Percentiles rank a stretch among this genome's conserved stretches.
These are phyloP conservation scores for Glycyrrhiza uralensis DNA, from an alignment of 306 rosid species.

Conservation along the genomic window DNA sequence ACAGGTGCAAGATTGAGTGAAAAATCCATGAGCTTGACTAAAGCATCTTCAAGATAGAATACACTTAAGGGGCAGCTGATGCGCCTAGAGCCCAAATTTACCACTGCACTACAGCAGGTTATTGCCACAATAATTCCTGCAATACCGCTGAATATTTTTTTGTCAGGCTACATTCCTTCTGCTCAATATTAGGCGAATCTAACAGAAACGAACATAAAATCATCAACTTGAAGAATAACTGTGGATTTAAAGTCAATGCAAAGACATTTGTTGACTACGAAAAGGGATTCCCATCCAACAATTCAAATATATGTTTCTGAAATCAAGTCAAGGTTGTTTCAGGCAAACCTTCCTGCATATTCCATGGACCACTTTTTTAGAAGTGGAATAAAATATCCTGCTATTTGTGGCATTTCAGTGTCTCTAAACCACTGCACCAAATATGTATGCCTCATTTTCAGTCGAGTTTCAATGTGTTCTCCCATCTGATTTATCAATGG, in stretches of 20 bases:
- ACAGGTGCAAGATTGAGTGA: slow-evolving; percentile 50
- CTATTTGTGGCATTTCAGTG: slow-evolving; percentile 44
- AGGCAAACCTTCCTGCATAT: slow-evolving; percentile 77
- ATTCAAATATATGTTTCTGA: slow-evolving; percentile 12
- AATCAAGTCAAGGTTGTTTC: slow-evolving; percentile 23
- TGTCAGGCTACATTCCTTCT: slow-evolving; percentile 39
- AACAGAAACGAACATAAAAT: not conserved
- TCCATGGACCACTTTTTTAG: slow-evolving; percentile 67
- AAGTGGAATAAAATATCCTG: slow-evolving; percentile 57
- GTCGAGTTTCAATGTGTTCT: slow-evolving; percentile 40
- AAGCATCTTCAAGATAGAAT: slow-evolving; percentile 36
- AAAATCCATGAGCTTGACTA: slow-evolving; percentile 59
- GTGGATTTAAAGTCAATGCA: not conserved
- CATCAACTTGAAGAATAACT: slow-evolving; percentile 13
- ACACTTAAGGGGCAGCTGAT: slow-evolving; percentile 24
- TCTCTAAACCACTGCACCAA: slow-evolving; percentile 60
- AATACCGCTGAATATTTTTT: slow-evolving; percentile 58
- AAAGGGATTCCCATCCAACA: not conserved
- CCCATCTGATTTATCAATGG: slow-evolving; percentile 42
- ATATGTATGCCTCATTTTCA: slow-evolving; percentile 42
- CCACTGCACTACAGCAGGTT: slow-evolving; percentile 69
- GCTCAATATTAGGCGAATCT: slow-evolving; percentile 14
- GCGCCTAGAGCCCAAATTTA: slow-evolving; percentile 40
- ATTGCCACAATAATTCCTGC: slow-evolving; percentile 73
- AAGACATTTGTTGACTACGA: not conserved